These are phyloP conservation scores for Kernera saxatilis DNA, from an alignment of 345 rosid genomes.

Conservation along the genomic window DNA sequence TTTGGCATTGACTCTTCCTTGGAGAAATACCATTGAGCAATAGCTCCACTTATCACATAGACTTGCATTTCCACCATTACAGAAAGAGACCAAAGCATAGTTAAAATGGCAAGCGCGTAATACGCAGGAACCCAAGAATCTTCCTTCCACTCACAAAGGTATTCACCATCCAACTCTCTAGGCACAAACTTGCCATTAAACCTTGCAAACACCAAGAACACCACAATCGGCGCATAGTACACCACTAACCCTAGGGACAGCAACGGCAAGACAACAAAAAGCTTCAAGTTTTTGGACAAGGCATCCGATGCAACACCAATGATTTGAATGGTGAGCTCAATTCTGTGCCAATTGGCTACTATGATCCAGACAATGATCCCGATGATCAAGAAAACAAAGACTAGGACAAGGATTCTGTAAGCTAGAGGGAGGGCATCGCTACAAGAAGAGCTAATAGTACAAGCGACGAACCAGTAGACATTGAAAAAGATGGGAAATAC, in stretches of 20 bases:
- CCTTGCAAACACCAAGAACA: slow-evolving; percentile 73
- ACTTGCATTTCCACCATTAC: slow-evolving; percentile 73
- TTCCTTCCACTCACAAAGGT: slow-evolving; percentile 75
- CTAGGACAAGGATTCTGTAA: slow-evolving; percentile 63
- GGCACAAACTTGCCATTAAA: slow-evolving; percentile 70
- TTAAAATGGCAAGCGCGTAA: slow-evolving; percentile 64
- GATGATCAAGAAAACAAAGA: slow-evolving; percentile 58
- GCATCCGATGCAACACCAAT: slow-evolving; percentile 84
- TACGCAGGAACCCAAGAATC: slow-evolving; percentile 95
- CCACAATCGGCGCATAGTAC: slow-evolving; percentile 67
- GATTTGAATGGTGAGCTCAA: slow-evolving; percentile 68
- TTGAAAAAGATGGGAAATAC: slow-evolving; percentile 63
- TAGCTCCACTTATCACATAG: slow-evolving; percentile 79
- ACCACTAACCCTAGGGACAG: slow-evolving; percentile 50
- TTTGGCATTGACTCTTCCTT: slow-evolving; percentile 65
- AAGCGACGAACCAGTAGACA: slow-evolving; percentile 88
- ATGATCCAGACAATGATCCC: slow-evolving; percentile 75
- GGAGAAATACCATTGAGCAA: slow-evolving; percentile 86
- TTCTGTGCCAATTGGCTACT: slow-evolving; percentile 73
- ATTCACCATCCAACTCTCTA: slow-evolving; percentile 45
- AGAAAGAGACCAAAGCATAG: slow-evolving; percentile 90
- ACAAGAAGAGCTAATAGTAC: slow-evolving; percentile 68
- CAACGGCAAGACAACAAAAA: slow-evolving; percentile 61
- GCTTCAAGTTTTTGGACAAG: slow-evolving; percentile 59
- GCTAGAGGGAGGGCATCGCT: slow-evolving; percentile 56